These are phyloP conservation scores for Amylocarpus encephaloides DNA, from an alignment of 2,329 filamentous ascomycete species.

Conservation along the genomic window DNA sequence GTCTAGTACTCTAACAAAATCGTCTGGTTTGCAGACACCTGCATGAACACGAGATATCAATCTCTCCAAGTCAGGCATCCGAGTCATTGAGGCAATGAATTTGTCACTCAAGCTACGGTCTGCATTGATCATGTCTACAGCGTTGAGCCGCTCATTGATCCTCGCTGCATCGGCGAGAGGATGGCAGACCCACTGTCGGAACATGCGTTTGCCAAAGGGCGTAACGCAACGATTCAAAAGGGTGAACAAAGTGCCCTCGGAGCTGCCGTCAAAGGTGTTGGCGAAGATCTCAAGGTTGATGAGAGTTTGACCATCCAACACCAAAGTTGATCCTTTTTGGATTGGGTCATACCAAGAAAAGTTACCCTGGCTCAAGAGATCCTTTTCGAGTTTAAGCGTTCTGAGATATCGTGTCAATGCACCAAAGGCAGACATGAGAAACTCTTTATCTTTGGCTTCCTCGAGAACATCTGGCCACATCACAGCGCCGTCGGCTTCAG, in stretches of 20 bases:
- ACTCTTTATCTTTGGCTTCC: slow-evolving; percentile 68
- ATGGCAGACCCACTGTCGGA: slow-evolving; percentile 96
- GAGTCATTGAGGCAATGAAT: slow-evolving; percentile 80
- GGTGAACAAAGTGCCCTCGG: slow-evolving; percentile 80
- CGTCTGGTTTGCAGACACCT: slow-evolving; percentile 79
- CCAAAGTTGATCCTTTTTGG: slow-evolving; percentile 75
- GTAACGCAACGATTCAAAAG: slow-evolving; percentile 93
- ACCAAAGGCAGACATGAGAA: slow-evolving; percentile 85
- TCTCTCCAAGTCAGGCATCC: slow-evolving; percentile 89
- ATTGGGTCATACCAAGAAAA: slow-evolving; percentile 92
- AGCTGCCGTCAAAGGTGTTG: slow-evolving; percentile 81
- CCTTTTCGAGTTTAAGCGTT: slow-evolving; percentile 80
- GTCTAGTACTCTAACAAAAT: slow-evolving; percentile 89
- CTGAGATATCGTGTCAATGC: slow-evolving; percentile 83
- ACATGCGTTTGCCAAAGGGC: slow-evolving; percentile 91
- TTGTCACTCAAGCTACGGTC: slow-evolving; percentile 75
- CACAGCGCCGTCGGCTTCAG: slow-evolving; percentile 48
- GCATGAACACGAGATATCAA: slow-evolving; percentile 93
- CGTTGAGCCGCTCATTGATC: slow-evolving; percentile 91
- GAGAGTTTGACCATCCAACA: slow-evolving; percentile 90
- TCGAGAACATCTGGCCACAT: slow-evolving; percentile 71
- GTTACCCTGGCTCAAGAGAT: slow-evolving; percentile 81
- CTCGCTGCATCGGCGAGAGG: slow-evolving; percentile 78
- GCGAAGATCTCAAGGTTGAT: slow-evolving; percentile 97
- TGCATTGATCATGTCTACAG: slow-evolving; percentile 85